Conservation (phyloP, 192 early-diverging fungal species). For the Endogone sp. region DNA sequence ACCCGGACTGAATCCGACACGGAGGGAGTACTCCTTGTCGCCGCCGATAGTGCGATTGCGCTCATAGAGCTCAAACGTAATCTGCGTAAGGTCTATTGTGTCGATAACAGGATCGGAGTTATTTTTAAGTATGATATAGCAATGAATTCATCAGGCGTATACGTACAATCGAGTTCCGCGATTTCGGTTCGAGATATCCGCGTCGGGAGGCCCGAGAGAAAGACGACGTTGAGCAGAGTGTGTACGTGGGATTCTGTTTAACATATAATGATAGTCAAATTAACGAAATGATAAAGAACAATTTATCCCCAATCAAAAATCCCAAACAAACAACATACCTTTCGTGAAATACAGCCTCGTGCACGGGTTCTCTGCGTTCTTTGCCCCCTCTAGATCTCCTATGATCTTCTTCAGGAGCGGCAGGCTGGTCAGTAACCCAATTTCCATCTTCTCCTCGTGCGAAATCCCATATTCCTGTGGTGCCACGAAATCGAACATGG, state of each 20-base stretch:
- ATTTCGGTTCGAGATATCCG: slow-evolving; percentile 58
- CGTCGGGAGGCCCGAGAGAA: slow-evolving; percentile 79
- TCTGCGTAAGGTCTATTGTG: slow-evolving; percentile 83
- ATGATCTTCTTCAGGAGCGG: slow-evolving; percentile 79
- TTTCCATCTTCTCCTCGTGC: slow-evolving; percentile 76
- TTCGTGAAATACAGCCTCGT: slow-evolving; percentile 94
- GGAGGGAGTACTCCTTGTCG: slow-evolving; percentile 80
- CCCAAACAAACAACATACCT: slow-evolving; percentile 35
- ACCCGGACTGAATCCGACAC: slow-evolving; percentile 87
- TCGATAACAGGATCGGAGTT: no score
- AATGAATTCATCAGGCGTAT: not conserved
- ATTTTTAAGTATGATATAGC: no score
- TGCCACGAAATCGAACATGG: slow-evolving; percentile 90
- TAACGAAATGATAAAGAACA: no score
- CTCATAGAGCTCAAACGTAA: slow-evolving; percentile 96
- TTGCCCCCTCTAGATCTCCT: slow-evolving; percentile 63
- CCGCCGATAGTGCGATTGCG: slow-evolving; percentile 51
- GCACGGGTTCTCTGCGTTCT: slow-evolving; percentile 44
- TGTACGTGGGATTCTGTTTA: slow-evolving; percentile 82
- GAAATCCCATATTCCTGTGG: slow-evolving; percentile 93
- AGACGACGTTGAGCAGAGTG: slow-evolving; percentile 87
- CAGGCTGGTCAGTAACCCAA: slow-evolving; percentile 75
- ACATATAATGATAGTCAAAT: not conserved
- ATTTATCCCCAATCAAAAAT: no score
- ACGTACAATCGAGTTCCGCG: slow-evolving; percentile 85